These are phyloP conservation scores for Cyberlindnera japonica DNA, from an alignment of 805 yeast genomes.

Conservation along the genomic window DNA sequence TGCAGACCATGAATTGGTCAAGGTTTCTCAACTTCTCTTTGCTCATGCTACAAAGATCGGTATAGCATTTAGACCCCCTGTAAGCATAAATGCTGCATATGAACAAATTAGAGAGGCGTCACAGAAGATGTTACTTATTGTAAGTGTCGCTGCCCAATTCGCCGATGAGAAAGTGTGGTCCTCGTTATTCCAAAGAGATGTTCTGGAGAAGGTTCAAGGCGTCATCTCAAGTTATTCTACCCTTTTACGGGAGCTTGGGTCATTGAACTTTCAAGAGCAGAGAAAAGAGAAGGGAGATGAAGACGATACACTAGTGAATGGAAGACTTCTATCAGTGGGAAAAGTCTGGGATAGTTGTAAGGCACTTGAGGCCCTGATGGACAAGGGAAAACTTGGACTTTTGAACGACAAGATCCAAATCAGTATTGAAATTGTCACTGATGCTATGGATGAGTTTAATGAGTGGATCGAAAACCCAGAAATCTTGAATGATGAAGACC, in stretches of 20 bases:
- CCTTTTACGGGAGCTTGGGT: constrained; percentile 25
- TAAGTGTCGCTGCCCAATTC: constrained; percentile 44
- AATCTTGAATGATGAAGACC: constrained; percentile 42
- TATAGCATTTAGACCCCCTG: constrained; percentile 60
- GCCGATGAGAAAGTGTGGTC: constrained; percentile 32
- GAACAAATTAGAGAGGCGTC: constrained; percentile 45
- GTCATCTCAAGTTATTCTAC: constrained; percentile 18
- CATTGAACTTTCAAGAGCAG: constrained; percentile 18
- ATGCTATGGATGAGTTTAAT: constrained; percentile 61
- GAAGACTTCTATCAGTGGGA: constrained; percentile 58
- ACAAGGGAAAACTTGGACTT: constrained; percentile 51
- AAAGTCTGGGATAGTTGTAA: constrained; percentile 71
- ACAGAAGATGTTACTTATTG: constrained; percentile 39
- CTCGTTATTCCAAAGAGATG: constrained; percentile 29
- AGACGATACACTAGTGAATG: constrained; percentile 25
- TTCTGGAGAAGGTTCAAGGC: constrained; percentile 17
- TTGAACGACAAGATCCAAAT: constrained; percentile 44
- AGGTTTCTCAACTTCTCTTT: constrained; percentile 54
- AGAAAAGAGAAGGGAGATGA: constrained; percentile 25
- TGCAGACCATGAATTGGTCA: constrained; percentile 56
- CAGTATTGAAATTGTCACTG: constrained; percentile 47
- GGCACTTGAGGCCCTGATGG: constrained; percentile 36
- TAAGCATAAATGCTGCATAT: constrained; percentile 45
- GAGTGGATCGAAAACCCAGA: constrained; percentile 68
- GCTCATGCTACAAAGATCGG: constrained; percentile 81